These are phyloP conservation scores for Golubevia pallescens DNA, from an alignment of 1,284 basidiomycete species.

Conservation along the genomic window DNA sequence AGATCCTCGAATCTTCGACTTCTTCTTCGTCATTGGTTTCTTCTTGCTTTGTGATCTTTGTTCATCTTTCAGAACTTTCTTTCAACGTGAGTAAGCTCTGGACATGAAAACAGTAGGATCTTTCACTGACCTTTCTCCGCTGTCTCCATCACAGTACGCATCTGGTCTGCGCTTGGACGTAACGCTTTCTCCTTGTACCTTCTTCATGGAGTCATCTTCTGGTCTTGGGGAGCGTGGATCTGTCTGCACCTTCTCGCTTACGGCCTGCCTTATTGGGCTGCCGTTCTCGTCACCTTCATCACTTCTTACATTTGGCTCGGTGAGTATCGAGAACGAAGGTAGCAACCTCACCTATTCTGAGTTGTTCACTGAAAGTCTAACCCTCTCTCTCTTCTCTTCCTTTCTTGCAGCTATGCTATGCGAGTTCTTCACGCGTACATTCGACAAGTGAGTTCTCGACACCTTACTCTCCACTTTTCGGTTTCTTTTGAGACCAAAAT, in stretches of 20 bases:
- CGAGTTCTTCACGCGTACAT: slow-evolving; percentile 43
- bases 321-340: no score
- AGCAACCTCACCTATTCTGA: no score
- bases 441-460: no score
- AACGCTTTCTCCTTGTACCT: slow-evolving; percentile 44
- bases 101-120: no score
- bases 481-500: no score
- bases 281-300: slow-evolving; percentile 39
- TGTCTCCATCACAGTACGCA: slow-evolving; percentile 24
- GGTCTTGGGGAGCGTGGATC: slow-evolving; percentile 48
- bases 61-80: slow-evolving; percentile 38
- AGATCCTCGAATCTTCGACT: slow-evolving; percentile 25
- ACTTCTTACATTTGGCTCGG: slow-evolving; percentile 44
- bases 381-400: no score
- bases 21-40: slow-evolving; percentile 34
- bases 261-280: slow-evolving; percentile 41
- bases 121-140: no score
- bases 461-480: no score
- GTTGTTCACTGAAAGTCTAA: no score
- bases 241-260: slow-evolving; percentile 29
- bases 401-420: no score
- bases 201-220: slow-evolving; percentile 47
- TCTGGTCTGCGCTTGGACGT: slow-evolving; percentile 41
- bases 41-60: slow-evolving; percentile 44
- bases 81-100: slow-evolving; percentile 3